A percentile compares a stretch with the other conserved stretches of the same genome.
Conservation (phyloP, 192 early-diverging fungal species). For the Rhizophagus prolifer region DNA sequence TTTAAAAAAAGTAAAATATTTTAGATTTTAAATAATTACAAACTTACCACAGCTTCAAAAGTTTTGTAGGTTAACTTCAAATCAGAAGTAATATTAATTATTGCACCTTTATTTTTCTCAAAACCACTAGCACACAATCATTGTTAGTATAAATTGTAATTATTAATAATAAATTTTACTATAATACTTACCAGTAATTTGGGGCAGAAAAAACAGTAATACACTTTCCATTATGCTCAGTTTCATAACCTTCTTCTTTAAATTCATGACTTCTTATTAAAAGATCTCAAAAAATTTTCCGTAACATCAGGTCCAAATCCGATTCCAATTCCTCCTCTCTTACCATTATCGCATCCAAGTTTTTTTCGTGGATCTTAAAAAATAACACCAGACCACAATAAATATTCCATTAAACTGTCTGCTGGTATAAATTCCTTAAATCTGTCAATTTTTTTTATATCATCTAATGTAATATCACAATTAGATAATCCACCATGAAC, state of each 20-base stretch:
- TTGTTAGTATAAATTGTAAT: too few relatives aligned
- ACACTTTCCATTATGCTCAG: constrained; percentile 93
- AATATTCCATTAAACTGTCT: constrained; percentile 82
- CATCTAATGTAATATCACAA: constrained; percentile 87
- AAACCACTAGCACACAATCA: constrained; percentile 56
- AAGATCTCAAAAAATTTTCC: constrained; percentile 83
- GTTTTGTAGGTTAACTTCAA: constrained; percentile 77
- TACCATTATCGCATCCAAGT: constrained; percentile 79
- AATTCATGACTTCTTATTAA: constrained; percentile 97
- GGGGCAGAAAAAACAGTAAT: constrained; percentile 98
- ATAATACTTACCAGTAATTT: constrained; percentile 83
- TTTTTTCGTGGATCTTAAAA: constrained; percentile 75
- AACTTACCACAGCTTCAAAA: constrained; percentile 77
- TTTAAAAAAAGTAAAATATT: too few relatives aligned
- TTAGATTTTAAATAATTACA: not conserved
- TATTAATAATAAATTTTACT: not conserved
- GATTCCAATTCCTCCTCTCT: constrained; percentile 84
- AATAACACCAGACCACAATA: constrained; percentile 78
- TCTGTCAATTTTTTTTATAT: constrained; percentile 83
- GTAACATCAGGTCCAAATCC: constrained; percentile 99
- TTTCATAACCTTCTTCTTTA: constrained; percentile 91
- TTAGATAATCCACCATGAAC: constrained; percentile 95
- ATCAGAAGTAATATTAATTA: constrained; percentile 83
- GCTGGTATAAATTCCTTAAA: constrained; percentile 56
- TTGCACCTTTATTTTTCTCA: constrained; percentile 92